These are phyloP conservation scores for Ogataea pignaliae DNA, from an alignment of 805 yeast genomes.

Conservation along the genomic window DNA sequence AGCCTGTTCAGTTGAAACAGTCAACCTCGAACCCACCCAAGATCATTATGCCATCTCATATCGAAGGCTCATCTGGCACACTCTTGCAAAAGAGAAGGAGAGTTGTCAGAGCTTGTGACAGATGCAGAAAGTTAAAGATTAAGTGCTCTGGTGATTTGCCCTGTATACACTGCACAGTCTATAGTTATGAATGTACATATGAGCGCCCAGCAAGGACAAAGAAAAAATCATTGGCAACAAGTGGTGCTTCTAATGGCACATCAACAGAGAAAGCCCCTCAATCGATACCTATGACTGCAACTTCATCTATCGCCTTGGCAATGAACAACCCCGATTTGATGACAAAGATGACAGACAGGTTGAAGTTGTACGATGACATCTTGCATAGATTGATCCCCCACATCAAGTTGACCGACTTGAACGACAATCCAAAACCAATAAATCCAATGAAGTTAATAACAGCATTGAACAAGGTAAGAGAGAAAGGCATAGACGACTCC, in stretches of 20 bases:
- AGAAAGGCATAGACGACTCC: slow-evolving; percentile 16
- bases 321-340: slow-evolving; percentile 21
- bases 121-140: slow-evolving; percentile 46
- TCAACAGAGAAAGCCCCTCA: background rate
- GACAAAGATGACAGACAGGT: slow-evolving; percentile 28
- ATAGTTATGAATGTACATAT: slow-evolving; percentile 79
- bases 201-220: slow-evolving; percentile 53
- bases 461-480: slow-evolving; percentile 25
- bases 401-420: slow-evolving; percentile 27
- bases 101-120: slow-evolving; percentile 47
- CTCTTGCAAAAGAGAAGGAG: slow-evolving; percentile 31
- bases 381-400: slow-evolving; percentile 29
- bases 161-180: slow-evolving; percentile 69
- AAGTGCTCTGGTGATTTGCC: slow-evolving; percentile 50
- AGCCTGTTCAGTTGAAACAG: slow-evolving; percentile 7
- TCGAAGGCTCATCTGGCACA: slow-evolving; percentile 10
- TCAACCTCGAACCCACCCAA: slow-evolving; percentile 19
- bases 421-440: slow-evolving; percentile 29
- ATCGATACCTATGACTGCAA: slow-evolving; percentile 1
- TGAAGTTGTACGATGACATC: slow-evolving; percentile 31
- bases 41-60: slow-evolving; percentile 24
- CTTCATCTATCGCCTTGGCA: slow-evolving; percentile 13
- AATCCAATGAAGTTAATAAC: slow-evolving; percentile 30
- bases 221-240: slow-evolving; percentile 30
- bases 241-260: background rate